phyloP scores from a whole-genome alignment of 169 alveolate species.

The Plasmodium yoelii region DNA sequence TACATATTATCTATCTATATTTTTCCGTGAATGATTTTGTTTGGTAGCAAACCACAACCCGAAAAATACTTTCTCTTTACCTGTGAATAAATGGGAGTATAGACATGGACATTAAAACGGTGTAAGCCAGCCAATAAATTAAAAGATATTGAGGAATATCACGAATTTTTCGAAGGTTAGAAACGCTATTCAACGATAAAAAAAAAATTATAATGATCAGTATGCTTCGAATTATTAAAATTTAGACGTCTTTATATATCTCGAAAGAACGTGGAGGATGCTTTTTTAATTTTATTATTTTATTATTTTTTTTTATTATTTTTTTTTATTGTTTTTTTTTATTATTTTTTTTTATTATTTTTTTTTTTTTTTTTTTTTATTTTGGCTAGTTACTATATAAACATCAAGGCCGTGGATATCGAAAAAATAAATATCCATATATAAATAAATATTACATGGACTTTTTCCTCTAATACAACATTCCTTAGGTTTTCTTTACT shows the following conservation, averaged over 20 bases:
- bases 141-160: slow-evolving; percentile 28
- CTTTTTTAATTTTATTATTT: background rate
- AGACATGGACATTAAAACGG: slow-evolving; percentile 57
- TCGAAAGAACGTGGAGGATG: background rate
- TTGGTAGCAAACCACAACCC: background rate
- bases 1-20: background rate
- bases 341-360: too few species aligned
- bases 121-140: slow-evolving; percentile 31
- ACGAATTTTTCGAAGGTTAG: slow-evolving; percentile 2
- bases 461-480: slow-evolving; percentile 30
- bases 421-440: slow-evolving; percentile 29
- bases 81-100: slow-evolving; percentile 64
- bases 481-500: slow-evolving; percentile 42
- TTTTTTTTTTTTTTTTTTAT: background rate
- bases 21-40: background rate
- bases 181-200: slow-evolving; percentile 8
- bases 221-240: too few species aligned
- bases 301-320: background rate
- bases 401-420: background rate
- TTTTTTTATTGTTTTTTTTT: background rate
- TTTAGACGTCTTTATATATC: too few species aligned
- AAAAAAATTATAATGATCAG: background rate
- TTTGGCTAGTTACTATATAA: slow-evolving; percentile 19
- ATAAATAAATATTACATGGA: slow-evolving; percentile 31
- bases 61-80: background rate